phyloP scores from a whole-genome alignment of 179 eudicot species.

The Patellifolia procumbens region DNA sequence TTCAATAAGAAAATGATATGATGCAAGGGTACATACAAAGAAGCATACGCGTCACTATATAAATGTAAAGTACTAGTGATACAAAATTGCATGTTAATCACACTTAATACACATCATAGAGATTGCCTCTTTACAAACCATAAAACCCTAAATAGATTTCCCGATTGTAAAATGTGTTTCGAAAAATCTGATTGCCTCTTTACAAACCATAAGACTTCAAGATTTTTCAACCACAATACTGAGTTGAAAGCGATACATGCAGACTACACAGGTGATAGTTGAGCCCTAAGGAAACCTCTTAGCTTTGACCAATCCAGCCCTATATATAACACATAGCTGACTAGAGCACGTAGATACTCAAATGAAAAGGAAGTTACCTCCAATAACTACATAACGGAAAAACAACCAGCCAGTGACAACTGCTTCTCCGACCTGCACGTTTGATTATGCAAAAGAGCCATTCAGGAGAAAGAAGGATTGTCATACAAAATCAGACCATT shows the following conservation, averaged over 20 bases:
- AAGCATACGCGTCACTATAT: too few relatives aligned
- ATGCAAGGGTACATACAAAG: too few relatives aligned
- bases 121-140: too few relatives aligned
- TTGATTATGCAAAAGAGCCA: conserved; percentile 2
- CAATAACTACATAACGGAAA: conserved; percentile 95
- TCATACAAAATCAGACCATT: background rate
- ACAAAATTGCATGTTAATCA: too few relatives aligned
- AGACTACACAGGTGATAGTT: background rate
- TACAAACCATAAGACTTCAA: too few relatives aligned
- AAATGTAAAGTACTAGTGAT: too few relatives aligned
- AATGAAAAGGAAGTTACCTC: conserved; percentile 59
- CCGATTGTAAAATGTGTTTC: too few relatives aligned
- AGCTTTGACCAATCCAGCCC: background rate
- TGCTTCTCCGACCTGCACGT: conserved; percentile 83
- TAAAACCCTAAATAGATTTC: too few relatives aligned
- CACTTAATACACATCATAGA: too few relatives aligned
- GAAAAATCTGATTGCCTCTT: too few relatives aligned
- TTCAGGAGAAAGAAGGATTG: background rate
- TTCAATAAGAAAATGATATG: too few relatives aligned
- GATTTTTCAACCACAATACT: background rate
- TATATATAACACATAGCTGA: background rate
- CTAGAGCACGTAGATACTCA: background rate
- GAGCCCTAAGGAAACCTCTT: background rate
- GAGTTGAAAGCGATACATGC: background rate
- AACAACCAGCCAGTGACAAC: conserved; percentile 97